These are phyloP conservation scores for Stramenopiles sp. DNA, from an alignment of 352 stramenopile species.

Conservation along the genomic window DNA sequence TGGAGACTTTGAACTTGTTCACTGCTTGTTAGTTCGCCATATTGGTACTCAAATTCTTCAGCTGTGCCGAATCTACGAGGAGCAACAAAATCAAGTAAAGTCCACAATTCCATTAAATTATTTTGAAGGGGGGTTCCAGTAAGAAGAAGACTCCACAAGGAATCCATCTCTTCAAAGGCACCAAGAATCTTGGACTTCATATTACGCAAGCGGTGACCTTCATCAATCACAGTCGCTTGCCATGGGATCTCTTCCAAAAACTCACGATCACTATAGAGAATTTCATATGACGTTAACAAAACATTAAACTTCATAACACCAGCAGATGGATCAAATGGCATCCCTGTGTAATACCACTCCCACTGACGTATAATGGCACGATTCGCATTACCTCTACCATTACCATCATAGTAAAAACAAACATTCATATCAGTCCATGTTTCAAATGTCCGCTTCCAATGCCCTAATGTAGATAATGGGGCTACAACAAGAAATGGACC, in stretches of 20 bases:
- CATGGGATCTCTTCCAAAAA: slow-evolving; percentile 55
- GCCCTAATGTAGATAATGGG: slow-evolving; percentile 75
- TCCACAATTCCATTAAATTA: slow-evolving; percentile 80
- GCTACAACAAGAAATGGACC: slow-evolving; percentile 92
- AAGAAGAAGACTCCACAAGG: slow-evolving; percentile 79
- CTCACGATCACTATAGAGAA: slow-evolving; percentile 62
- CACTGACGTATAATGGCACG: slow-evolving; percentile 53
- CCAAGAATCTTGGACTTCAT: slow-evolving; percentile 76
- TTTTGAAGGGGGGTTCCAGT: slow-evolving; percentile 76
- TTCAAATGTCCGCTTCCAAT: slow-evolving; percentile 96
- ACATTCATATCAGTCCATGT: slow-evolving; percentile 95
- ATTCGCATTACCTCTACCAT: slow-evolving; percentile 25
- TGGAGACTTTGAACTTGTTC: slow-evolving; percentile 79
- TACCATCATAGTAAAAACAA: slow-evolving; percentile 91
- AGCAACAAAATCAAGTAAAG: slow-evolving; percentile 96
- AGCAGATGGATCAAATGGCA: slow-evolving; percentile 10
- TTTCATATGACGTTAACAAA: slow-evolving; percentile 84
- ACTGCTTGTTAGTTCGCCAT: slow-evolving; percentile 80
- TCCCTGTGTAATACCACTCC: slow-evolving; percentile 69
- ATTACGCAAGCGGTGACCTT: slow-evolving; percentile 96
- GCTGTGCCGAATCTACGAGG: slow-evolving; percentile 57
- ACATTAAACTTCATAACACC: slow-evolving; percentile 65
- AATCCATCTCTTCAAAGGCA: slow-evolving; percentile 46
- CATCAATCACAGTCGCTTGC: slow-evolving; percentile 86
- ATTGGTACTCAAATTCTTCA: slow-evolving; percentile 80